Evolutionary conservation across 768 basidiomycete genomes (phyloP), one percentile per base, ranked within the genome.

Genomic region (Auriscalpium microsporum): DNA sequence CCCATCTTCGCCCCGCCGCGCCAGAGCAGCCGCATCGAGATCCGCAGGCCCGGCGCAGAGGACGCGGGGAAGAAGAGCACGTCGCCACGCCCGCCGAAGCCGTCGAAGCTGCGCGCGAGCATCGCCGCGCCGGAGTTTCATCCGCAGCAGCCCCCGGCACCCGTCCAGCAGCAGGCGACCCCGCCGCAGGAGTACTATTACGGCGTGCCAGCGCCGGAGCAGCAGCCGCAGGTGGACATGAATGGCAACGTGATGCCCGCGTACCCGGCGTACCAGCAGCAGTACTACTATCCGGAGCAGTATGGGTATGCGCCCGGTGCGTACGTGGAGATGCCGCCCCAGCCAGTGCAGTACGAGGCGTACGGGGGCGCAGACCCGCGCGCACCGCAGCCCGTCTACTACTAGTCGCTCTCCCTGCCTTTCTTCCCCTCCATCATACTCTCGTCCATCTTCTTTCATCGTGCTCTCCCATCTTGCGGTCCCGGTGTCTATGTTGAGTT

Each of bases 1-100:
- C 80, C 87, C n/a, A 78, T 90, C 21, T 90, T 90, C 66, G 75
- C 84, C 4, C 81, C 86, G 64, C 84, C 87, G 36, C 80, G 87
- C 17, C 82, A 86, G 66, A 80, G 78, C 55, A 79, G 82, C 19
- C 84, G 87, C 48, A 70, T 90, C 54, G 83, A 87, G 69, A 90
- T 90, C 50, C 84, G 87, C 56, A 79, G 85, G 11, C 87, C 81
- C 2, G 66, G 66, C 8, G 72, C 72, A 47, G 58, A 64, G 38
- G 51, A 64, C 8, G 65, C 66, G 42, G 62, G 64, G 46, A 71
- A 50, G 63, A 68, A 48, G 51, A 56, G 64, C 36, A 57, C 66
- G 52, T 48, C 50, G n/a, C 40, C 53, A 9, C 52, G 65, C n/a
- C 50, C 64, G 1, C 66, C 64, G 48, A 65, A 71, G 54, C 74